Percentiles rank a stretch among this genome's conserved stretches.
Conservation (phyloP, 495 filamentous ascomycete species). For the Immersiella caudata region DNA sequence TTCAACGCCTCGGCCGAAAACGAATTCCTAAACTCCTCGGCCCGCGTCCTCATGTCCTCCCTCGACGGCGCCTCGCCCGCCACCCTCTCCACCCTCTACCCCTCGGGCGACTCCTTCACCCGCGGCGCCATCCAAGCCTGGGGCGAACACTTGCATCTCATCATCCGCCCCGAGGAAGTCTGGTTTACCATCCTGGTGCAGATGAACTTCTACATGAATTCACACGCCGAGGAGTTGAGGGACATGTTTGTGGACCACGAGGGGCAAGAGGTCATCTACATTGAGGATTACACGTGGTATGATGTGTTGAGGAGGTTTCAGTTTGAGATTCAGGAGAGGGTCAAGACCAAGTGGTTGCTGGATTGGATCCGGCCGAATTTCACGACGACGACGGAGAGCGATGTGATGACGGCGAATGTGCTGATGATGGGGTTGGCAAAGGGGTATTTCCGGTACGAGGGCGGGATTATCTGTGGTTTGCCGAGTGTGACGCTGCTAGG, state of each 20-base stretch:
- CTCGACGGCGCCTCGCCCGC: conserved; percentile 6
- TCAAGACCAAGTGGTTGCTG: conserved; percentile 31
- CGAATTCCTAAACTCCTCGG: conserved; percentile 28
- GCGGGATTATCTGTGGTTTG: conserved; percentile 39
- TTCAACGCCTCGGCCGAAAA: conserved; percentile 27
- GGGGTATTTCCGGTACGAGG: conserved; percentile 37
- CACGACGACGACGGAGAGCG: conserved; percentile 38
- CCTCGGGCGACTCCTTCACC: conserved; percentile 52
- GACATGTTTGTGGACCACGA: conserved; percentile 48
- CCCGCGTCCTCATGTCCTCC: conserved; percentile 28
- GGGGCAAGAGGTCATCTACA: conserved; percentile 43
- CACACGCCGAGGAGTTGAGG: conserved; percentile 49
- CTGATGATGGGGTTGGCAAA: conserved; percentile 47
- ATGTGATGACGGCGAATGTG: conserved; percentile 38
- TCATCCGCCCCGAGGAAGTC: conserved; percentile 60
- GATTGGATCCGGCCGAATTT: conserved; percentile 45
- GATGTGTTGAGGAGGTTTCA: conserved; percentile 27
- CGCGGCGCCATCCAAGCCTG: conserved; percentile 52
- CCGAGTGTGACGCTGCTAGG: conserved; percentile 47
- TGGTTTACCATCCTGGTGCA: conserved; percentile 61
- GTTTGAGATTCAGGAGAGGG: conserved; percentile 32
- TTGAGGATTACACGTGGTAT: conserved; percentile 31
- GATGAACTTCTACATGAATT: conserved; percentile 57
- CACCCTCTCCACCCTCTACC: conserved; percentile 18
- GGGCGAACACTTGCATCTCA: conserved; percentile 53